Conservation (phyloP, 306 rosid species). For the Macrotyloma uniflorum region DNA sequence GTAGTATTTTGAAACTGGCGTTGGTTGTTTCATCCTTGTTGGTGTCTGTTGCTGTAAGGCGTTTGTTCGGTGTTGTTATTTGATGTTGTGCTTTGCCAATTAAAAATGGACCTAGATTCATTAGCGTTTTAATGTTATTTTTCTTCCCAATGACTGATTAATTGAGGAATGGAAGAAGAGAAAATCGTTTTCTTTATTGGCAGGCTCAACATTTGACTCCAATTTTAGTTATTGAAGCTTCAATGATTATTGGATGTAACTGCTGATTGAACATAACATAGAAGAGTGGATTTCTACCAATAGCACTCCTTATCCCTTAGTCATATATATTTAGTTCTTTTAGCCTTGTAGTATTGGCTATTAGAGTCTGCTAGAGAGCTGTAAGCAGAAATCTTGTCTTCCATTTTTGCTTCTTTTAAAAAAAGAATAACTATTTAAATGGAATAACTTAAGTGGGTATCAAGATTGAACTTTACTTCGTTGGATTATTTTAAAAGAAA, state of each 20-base stretch:
- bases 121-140: not conserved
- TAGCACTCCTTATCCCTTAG: not conserved
- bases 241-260: not conserved
- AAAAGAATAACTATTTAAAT: not conserved
- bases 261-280: not conserved
- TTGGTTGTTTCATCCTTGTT: constrained; percentile 9
- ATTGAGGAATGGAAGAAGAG: constrained; percentile 16
- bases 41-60: not conserved
- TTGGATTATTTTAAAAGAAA: not conserved
- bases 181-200: not conserved
- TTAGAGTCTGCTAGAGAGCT: not conserved
- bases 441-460: not conserved
- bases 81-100: not conserved
- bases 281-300: not conserved
- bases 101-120: not conserved
- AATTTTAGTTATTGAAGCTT: not conserved
- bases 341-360: not conserved
- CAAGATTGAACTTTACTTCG: constrained; percentile 12
- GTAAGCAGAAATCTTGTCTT: not conserved
- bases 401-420: not conserved
- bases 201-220: not conserved
- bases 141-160: not conserved
- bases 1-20: not conserved
- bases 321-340: not conserved
- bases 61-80: not conserved